Evolutionary conservation across 129 eudicot genomes (phyloP), one percentile per base, ranked within the genome.

Genomic region (Tagetes patula): DNA sequence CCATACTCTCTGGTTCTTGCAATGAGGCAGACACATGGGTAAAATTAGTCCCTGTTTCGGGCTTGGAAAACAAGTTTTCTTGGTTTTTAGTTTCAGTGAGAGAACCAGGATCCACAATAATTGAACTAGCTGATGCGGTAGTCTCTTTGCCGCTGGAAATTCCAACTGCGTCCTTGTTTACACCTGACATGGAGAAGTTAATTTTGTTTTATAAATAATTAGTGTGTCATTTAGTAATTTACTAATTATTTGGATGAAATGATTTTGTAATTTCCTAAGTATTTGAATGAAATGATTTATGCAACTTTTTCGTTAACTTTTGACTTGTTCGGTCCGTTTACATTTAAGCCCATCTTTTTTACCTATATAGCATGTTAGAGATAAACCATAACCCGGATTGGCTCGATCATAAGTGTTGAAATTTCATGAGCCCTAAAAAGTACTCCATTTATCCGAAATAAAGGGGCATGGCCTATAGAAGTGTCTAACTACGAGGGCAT

Each of bases 131-230:
- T n/a, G 60, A 27, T 49, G 81, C 27, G 34, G 74, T 73, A 61
- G 63, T 73, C 40, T 87, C 95, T 2, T 78, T 66, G 73, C 81
- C 89, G 62, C 59, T 41, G 65, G 60, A 78, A 78, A 67, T 82
- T 46, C 75, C 75, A 27, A 62, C 78, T 9, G 77, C 85, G 33
- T 91, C 97, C 81, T 86, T 88, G 37, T 71, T 82, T 46, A 83
- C 80, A 66, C 85, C 92, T 84, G 73, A 42, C 61, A 62, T 13
- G 36, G 63, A 41, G 27, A 43, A 38, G 76, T 69, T 65, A 33
- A 27, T 53, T 37, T 55, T 14, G 62, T 2, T 65, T 65, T 42
- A 65, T 40, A 27, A n/a, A 65, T 27, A 65, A 41, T 7, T 9
- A 61, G 67, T 36, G 45, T 59, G 58, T 52, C 31, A 48, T 7